Base-by-base conservation (phyloP, 768 basidiomycete species). In the Auriscalpium vulgare region DNA sequence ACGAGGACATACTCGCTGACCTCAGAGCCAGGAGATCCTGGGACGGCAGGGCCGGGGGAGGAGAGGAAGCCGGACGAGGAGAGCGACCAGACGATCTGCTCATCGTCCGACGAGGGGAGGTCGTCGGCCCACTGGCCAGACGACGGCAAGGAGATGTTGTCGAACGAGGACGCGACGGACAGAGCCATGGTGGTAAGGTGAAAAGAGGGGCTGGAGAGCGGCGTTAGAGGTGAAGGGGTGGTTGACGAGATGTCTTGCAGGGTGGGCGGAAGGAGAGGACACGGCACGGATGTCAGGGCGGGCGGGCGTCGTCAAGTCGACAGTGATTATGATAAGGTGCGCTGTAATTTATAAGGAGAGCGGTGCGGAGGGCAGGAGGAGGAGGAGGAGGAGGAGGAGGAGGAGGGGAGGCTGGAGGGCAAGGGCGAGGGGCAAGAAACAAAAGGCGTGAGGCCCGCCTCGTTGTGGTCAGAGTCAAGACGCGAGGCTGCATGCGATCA, bases 1-100 rank as follows among this genome's bases (percentile, higher is more conserved):
- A 70, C 67, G 29, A 66, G 60, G 49, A 57, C 66, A 23, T 63
- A 58, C 53, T 66, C 71, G 51, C 63, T 62, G 50, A 67, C 66
- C 11, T 66, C 67, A 4, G 58, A 40, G 16, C 62, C 62, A 49
- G 53, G 62, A 2, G 47, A 76, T 62, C 35, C 48, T 34, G 37
- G 21, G 13, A 49, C 48, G 8, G 5, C 40, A 17, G 14, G 40
- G 7, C 52, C 21, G 1, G 58, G 37, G 3, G 56, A 38, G 34
- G 58, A 59, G 14, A 60, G 53, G 10, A 40, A 11, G 13, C 40
- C 49, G 2, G 59, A 60, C 4, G 56, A 58, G 6, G 60, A 61
- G n/a, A 56, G 44, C 10, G 56, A 58, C 59, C 59, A 62, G 38
- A 62, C 59, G 47, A 62, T 62, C 53, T 62, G 55, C 17, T 62